Evolutionary conservation across 1,284 basidiomycete species (phyloP).

Genomic region (Puccinia coronata): DNA sequence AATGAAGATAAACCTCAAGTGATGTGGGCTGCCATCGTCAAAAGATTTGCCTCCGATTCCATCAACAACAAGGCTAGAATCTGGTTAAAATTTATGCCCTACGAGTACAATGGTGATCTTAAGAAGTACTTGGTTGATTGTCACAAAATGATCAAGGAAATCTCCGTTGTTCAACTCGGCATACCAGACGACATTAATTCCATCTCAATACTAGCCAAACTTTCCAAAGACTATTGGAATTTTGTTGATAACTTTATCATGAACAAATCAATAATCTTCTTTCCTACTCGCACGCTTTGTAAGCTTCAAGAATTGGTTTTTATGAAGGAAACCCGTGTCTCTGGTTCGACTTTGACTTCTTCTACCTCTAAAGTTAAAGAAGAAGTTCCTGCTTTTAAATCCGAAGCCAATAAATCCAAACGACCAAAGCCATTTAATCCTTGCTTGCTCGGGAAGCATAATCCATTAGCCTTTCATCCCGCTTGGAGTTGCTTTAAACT

Average conservation of each 20-base stretch:
- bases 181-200: too few relatives aligned
- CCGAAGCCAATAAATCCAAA: neutral
- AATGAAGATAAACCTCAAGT: conserved; percentile 12
- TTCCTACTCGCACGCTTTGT: neutral
- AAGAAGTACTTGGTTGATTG: neutral
- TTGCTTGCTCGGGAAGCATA: conserved; percentile 2
- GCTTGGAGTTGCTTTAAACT: conserved; percentile 1
- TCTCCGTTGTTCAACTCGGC: too few relatives aligned
- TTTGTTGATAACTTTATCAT: neutral
- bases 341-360: neutral
- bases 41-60: neutral
- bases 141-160: too few relatives aligned
- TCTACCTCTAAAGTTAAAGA: neutral
- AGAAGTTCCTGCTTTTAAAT: neutral
- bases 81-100: conserved; percentile 1
- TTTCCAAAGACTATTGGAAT: neutral
- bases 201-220: neutral
- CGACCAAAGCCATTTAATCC: neutral
- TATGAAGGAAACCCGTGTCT: neutral
- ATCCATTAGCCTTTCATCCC: neutral
- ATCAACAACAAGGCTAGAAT: conserved; percentile 5
- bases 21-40: too few relatives aligned
- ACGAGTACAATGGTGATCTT: neutral
- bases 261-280: neutral
- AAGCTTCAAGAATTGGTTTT: neutral